Evolutionary conservation across 2,329 filamentous ascomycete genomes (phyloP), one percentile per base, ranked within the genome.

Genomic region (Penicillium sp.): DNA sequence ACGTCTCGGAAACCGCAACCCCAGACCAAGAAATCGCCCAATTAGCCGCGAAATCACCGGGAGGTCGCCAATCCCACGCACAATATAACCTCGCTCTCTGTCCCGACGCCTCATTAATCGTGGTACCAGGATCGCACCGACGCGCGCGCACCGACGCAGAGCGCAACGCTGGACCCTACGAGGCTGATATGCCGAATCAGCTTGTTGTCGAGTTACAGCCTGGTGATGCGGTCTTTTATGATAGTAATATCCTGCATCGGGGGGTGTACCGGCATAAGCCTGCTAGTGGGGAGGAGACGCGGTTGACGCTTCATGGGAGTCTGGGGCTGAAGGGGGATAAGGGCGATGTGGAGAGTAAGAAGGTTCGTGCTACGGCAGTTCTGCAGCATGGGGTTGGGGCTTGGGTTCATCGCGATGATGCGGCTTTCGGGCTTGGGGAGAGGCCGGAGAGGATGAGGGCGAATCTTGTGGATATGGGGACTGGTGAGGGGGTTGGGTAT

Each of bases 41-140:
- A 23, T 74, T 95, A 45, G 66, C 69, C 1, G 75, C 82, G 54
- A 77, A 76, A 56, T 68, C 66, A n/a, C 74, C 74, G 0, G 59
- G 65, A 1, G 68, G 68, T 10, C 63, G 66, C 0, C 84, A 86
- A 50, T 84, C 82, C 62, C 90, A 94, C 63, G 87, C 90, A 30
- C 91, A 96, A 75, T 96, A 90, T 83, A 96, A 96, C 69, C 78
- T 96, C 36, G 87, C 91, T 7, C 78, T 96, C 7, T 91, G 85
- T 67, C 83, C 87, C 29, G 91, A 96, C 68, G 78, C 81, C 12
- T 87, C 84, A 41, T 74, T 96, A 6, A 75, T 96, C 7, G 84
- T 94, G 0, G 83, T 96, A 0, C 91, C 91, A 0, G 89, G 88
- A 0, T 89, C 85, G 4, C 91, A 96, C 69, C 73, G 68, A 23